Evolutionary conservation across 345 rosid genomes (phyloP).

Genomic region (Atalantia buxifolia): DNA sequence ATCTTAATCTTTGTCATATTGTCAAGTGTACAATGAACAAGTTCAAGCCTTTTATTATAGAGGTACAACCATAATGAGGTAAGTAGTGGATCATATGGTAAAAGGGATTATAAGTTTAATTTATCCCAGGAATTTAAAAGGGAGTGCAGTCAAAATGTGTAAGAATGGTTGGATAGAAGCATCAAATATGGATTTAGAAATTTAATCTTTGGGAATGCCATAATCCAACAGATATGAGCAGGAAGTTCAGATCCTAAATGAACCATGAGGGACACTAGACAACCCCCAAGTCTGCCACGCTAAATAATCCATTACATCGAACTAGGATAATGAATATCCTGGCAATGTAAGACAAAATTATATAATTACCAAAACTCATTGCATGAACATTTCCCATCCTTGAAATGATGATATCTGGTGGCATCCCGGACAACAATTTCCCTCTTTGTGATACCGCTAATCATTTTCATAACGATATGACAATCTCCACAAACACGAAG

Average conservation of each 20-base stretch:
- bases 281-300: not conserved
- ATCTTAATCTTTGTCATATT: too few species aligned
- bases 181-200: not conserved
- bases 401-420: slow-evolving; percentile 74
- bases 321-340: not conserved
- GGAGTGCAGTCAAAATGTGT: not conserved
- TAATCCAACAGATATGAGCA: not conserved
- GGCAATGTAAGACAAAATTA: not conserved
- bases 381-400: slow-evolving; percentile 66
- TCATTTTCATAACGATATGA: slow-evolving; percentile 55
- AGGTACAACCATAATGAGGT: too few species aligned
- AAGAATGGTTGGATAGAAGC: not conserved
- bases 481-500: slow-evolving; percentile 81
- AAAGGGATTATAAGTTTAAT: too few species aligned
- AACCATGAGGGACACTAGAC: not conserved
- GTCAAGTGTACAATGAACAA: too few species aligned
- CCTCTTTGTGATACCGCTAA: slow-evolving; percentile 50
- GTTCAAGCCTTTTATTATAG: too few species aligned
- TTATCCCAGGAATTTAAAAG: not conserved
- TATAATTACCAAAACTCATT: slow-evolving; percentile 61
- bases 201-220: not conserved
- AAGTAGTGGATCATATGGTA: too few species aligned
- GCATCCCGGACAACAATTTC: slow-evolving; percentile 74
- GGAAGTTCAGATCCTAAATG: not conserved
- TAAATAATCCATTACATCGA: not conserved